Percentiles rank a stretch among this genome's conserved stretches.
Evolutionary conservation across 148 eudicot species (phyloP).

Genomic region (Diospyros kaki): DNA sequence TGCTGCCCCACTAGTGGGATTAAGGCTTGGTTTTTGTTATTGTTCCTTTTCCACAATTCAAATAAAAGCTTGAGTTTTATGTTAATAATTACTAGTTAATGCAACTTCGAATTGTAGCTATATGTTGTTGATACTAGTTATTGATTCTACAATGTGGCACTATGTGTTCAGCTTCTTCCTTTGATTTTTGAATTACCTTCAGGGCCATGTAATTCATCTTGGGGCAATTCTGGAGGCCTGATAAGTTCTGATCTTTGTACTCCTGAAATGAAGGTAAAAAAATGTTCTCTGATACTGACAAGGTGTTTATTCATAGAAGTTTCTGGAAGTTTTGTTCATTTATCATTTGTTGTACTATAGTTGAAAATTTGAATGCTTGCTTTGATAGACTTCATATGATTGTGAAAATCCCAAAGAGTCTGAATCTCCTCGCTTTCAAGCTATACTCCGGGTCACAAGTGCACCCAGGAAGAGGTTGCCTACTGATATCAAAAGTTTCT

Average conservation of each 20-base stretch:
- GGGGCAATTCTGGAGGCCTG: slow-evolving; percentile 61
- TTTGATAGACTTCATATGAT: slow-evolving; percentile 61
- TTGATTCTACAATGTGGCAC: too few species aligned
- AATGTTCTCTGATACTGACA: slow-evolving; percentile 5
- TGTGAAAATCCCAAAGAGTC: slow-evolving; percentile 99
- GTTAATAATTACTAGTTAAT: too few species aligned
- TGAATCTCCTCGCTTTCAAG: slow-evolving; percentile 99
- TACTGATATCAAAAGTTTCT: slow-evolving; percentile 89
- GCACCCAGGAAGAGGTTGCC: slow-evolving; percentile 92
- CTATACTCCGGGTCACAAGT: slow-evolving; percentile 93
- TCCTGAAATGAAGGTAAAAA: slow-evolving; percentile 77
- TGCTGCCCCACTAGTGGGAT: too few species aligned
- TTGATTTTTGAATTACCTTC: slow-evolving; percentile 9
- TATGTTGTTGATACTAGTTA: too few species aligned
- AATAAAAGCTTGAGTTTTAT: too few species aligned
- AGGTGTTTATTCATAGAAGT: not conserved
- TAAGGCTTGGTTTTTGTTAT: too few species aligned
- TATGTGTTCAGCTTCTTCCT: not conserved
- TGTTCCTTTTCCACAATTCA: too few species aligned
- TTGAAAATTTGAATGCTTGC: slow-evolving; percentile 6
- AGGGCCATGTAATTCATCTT: slow-evolving; percentile 54
- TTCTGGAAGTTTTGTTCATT: not conserved
- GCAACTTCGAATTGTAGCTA: too few species aligned
- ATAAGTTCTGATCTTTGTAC: slow-evolving; percentile 65
- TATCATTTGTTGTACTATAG: slow-evolving; percentile 10